A percentile compares a stretch with the other conserved stretches of the same genome.
Conservation (phyloP, 2,329 filamentous ascomycete genomes). For the Dactylellina cionopaga region DNA sequence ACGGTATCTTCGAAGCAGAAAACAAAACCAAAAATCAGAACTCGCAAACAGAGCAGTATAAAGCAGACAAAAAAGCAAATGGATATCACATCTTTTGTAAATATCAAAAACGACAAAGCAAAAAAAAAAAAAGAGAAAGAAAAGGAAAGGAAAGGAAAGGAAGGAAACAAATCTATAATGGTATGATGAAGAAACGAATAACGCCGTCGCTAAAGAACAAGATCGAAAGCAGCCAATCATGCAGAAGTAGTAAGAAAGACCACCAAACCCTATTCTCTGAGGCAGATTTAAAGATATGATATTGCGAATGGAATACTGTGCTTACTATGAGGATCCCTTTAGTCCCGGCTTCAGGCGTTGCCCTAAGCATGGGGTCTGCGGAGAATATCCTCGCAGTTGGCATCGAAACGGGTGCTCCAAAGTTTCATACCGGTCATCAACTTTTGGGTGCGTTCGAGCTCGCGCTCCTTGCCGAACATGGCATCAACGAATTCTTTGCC, state of each 20-base stretch:
- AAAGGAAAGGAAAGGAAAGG: conserved; percentile 48
- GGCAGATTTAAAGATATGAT: conserved; percentile 38
- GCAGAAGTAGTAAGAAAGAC: conserved; percentile 53
- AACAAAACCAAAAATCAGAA: conserved; percentile 49
- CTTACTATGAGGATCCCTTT: background rate
- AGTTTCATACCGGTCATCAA: conserved; percentile 88
- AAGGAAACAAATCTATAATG: conserved; percentile 54
- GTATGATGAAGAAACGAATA: conserved; percentile 51
- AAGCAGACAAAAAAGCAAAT: conserved; percentile 38
- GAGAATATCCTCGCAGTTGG: conserved; percentile 92
- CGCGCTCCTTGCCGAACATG: conserved; percentile 89
- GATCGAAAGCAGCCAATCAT: conserved; percentile 54
- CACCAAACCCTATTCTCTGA: conserved; percentile 55
- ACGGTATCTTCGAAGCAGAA: conserved; percentile 54
- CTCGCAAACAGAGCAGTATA: conserved; percentile 49
- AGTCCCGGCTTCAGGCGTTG: background rate
- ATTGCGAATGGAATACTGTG: conserved; percentile 35
- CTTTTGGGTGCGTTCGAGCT: conserved; percentile 88
- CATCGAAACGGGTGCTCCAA: conserved; percentile 94
- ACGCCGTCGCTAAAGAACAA: conserved; percentile 54
- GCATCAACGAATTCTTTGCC: conserved; percentile 96
- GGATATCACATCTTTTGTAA: conserved; percentile 53
- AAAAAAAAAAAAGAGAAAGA: conserved; percentile 51
- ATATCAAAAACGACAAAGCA: conserved; percentile 39
- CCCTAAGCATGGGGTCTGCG: conserved; percentile 68